These are phyloP conservation scores for Mycena chlorophos DNA, from an alignment of 768 basidiomycete species.

Conservation along the genomic window DNA sequence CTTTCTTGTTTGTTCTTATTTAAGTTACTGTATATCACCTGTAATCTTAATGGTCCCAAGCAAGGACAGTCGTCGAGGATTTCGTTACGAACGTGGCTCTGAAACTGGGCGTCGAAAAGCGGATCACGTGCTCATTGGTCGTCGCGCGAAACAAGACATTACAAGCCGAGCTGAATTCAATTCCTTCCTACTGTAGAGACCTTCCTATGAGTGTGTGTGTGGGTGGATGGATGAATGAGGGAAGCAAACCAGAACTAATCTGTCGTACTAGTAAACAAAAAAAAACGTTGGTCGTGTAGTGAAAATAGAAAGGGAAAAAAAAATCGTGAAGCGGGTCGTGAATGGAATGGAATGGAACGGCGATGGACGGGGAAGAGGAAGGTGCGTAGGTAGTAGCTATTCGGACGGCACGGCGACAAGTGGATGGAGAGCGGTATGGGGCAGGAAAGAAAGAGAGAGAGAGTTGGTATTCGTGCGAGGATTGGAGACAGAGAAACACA, in stretches of 20 bases:
- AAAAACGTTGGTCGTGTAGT: constrained; percentile 6
- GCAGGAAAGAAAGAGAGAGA: too few relatives aligned
- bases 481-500: too few relatives aligned
- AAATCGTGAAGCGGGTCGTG: not conserved
- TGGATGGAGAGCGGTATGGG: not conserved
- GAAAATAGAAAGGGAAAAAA: constrained; percentile 3
- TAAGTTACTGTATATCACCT: too few relatives aligned
- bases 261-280: not conserved
- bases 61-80: too few relatives aligned
- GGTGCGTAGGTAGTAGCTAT: constrained; percentile 1
- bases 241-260: not conserved
- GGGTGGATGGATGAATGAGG: not conserved
- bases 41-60: too few relatives aligned
- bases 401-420: not conserved
- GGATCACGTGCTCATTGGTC: too few relatives aligned
- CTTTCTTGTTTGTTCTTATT: too few relatives aligned
- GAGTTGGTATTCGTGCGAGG: too few relatives aligned
- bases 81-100: too few relatives aligned
- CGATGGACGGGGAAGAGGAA: not conserved
- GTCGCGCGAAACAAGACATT: too few relatives aligned
- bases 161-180: too few relatives aligned
- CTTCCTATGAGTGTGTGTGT: constrained; percentile 5
- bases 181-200: constrained; percentile 7
- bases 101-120: too few relatives aligned
- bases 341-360: not conserved